These are phyloP conservation scores for Handroanthus guayacan DNA, from an alignment of 257 asterid genomes.

Conservation along the genomic window DNA sequence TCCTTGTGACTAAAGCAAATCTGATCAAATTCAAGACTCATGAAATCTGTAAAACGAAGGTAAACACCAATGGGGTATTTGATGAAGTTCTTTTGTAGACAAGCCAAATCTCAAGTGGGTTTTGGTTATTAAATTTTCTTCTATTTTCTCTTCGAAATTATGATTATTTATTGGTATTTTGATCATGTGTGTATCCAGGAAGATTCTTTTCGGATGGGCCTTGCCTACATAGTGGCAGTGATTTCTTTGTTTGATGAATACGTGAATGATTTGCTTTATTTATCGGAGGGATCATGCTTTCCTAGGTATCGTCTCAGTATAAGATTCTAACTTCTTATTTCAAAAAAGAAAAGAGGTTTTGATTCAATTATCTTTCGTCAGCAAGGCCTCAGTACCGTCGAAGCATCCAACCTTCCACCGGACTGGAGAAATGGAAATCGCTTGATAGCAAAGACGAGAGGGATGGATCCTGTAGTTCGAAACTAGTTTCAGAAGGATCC, in stretches of 20 bases:
- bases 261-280: conserved; percentile 73
- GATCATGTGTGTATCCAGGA: conserved; percentile 54
- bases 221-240: conserved; percentile 73
- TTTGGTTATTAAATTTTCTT: not conserved
- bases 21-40: too few relatives aligned
- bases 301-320: conserved; percentile 63
- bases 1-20: too few relatives aligned
- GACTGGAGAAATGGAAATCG: conserved; percentile 48
- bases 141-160: not conserved
- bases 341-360: conserved; percentile 27
- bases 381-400: conserved; percentile 89
- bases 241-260: conserved; percentile 84
- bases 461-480: conserved; percentile 58
- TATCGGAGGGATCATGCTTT: conserved; percentile 89
- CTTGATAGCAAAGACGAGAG: conserved; percentile 50
- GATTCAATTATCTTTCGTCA: conserved; percentile 56
- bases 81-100: too few relatives aligned
- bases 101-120: too few relatives aligned
- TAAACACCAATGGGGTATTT: too few relatives aligned
- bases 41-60: too few relatives aligned
- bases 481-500: conserved; percentile 75
- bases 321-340: not conserved
- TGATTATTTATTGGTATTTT: not conserved
- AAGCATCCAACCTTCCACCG: conserved; percentile 43
- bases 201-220: conserved; percentile 78